Conservation (phyloP, 139 green algal species). For the Pleodorina starrii region DNA sequence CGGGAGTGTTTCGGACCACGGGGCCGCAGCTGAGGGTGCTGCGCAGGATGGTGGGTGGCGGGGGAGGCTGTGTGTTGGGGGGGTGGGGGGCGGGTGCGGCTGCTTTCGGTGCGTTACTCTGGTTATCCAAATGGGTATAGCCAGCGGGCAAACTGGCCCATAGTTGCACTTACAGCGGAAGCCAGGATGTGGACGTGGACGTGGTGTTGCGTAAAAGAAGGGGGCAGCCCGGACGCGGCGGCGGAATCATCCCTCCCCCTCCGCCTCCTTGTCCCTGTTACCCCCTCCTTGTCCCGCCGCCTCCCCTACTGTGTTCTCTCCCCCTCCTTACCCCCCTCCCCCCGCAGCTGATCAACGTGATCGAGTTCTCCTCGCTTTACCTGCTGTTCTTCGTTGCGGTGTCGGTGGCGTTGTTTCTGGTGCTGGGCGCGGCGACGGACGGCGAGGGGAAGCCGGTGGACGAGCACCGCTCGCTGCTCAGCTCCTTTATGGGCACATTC, state of each 20-base stretch:
- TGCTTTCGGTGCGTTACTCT: no score
- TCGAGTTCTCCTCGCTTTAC: constrained; percentile 17
- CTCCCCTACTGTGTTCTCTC: not conserved
- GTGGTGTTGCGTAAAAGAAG: no score
- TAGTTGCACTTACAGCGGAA: no score
- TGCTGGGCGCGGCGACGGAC: not conserved
- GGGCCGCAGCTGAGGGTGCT: constrained; percentile 19
- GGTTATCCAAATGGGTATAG: no score
- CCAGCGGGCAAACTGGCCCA: no score
- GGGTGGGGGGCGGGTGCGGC: no score
- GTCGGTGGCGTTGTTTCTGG: constrained; percentile 12
- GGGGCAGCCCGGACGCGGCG: no score
- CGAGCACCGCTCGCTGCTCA: not conserved
- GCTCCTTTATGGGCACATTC: constrained; percentile 10
- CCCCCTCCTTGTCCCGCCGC: not conserved
- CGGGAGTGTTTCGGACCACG: constrained; percentile 23
- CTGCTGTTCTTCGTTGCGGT: constrained; percentile 20
- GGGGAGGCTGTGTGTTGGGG: no score
- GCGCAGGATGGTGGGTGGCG: constrained; percentile 4
- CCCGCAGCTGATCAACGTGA: constrained; percentile 2
- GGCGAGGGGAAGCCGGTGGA: not conserved
- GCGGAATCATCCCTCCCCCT: not conserved
- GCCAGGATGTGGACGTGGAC: no score
- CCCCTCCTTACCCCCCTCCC: not conserved
- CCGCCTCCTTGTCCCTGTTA: not conserved